Conservation (phyloP, 2,329 filamentous ascomycete species). For the Daldinia sp. region DNA sequence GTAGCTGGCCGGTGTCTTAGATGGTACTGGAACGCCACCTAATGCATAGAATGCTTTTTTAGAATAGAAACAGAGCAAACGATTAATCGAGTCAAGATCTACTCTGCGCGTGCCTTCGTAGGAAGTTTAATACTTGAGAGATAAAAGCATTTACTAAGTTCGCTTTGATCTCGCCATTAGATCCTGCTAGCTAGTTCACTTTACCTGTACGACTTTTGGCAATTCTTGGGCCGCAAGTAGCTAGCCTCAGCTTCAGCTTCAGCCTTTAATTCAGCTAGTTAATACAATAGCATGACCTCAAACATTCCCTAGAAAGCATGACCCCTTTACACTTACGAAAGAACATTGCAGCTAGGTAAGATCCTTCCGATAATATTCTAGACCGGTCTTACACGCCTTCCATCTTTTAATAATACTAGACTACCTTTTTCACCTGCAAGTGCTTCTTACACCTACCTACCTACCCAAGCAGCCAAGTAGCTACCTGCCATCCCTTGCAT, state of each 20-base stretch:
- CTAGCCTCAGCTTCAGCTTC: slow-evolving; percentile 1
- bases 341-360: neutral
- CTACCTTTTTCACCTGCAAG: neutral
- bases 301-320: neutral
- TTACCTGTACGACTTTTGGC: neutral
- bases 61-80: neutral
- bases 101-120: neutral
- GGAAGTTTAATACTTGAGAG: neutral
- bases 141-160: neutral
- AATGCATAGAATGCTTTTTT: neutral
- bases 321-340: neutral
- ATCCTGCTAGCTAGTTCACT: neutral
- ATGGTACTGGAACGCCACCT: neutral
- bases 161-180: neutral
- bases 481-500: no score
- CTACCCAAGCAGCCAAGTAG: no score
- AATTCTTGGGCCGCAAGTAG: neutral
- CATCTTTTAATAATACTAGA: neutral
- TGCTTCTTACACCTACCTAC: neutral
- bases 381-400: neutral
- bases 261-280: neutral
- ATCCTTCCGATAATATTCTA: neutral
- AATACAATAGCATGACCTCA: neutral
- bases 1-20: neutral
- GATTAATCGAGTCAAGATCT: slow-evolving; percentile 1